A percentile compares a stretch with the other conserved stretches of the same genome.
Conservation (phyloP, 1,284 basidiomycete species). For the Ustilago bromivora region DNA sequence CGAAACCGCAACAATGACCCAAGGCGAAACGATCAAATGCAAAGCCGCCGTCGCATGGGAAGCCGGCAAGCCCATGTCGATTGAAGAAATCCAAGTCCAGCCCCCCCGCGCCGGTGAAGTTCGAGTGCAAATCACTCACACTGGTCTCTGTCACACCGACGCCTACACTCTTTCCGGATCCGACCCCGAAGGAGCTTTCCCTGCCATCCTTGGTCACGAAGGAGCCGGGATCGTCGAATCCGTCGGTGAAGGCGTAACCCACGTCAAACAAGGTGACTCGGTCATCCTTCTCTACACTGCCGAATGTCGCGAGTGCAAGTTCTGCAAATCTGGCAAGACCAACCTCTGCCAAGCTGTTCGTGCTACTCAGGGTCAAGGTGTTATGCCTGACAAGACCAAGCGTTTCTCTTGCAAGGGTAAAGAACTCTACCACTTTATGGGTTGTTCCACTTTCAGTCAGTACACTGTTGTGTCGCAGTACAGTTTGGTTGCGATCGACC, state of each 20-base stretch:
- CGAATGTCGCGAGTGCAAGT: slow-evolving; percentile 72
- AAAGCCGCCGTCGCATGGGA: slow-evolving; percentile 93
- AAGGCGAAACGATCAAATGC: slow-evolving; percentile 65
- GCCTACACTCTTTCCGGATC: slow-evolving; percentile 96
- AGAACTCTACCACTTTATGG: slow-evolving; percentile 95
- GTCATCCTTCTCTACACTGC: slow-evolving; percentile 79
- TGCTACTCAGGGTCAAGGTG: slow-evolving; percentile 91
- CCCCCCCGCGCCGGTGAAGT: slow-evolving; percentile 92
- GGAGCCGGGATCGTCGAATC: slow-evolving; percentile 79
- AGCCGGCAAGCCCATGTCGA: slow-evolving; percentile 85
- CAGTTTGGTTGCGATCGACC: slow-evolving; percentile 89
- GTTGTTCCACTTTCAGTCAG: slow-evolving; percentile 96
- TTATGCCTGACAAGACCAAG: slow-evolving; percentile 93
- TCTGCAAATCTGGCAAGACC: slow-evolving; percentile 98
- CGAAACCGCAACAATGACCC: slow-evolving; percentile 30
- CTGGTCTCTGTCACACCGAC: slow-evolving; percentile 98
- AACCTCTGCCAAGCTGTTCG: slow-evolving; percentile 80
- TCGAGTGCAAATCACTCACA: slow-evolving; percentile 89
- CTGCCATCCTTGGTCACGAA: slow-evolving; percentile 81
- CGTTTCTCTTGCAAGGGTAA: slow-evolving; percentile 93
- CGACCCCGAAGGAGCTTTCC: slow-evolving; percentile 96
- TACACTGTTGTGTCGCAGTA: slow-evolving; percentile 99
- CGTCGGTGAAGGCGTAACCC: slow-evolving; percentile 90
- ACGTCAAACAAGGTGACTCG: slow-evolving; percentile 77
- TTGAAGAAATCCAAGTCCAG: slow-evolving; percentile 93